Conservation (phyloP, 139 green algal species). For the Chlorella sp. region DNA sequence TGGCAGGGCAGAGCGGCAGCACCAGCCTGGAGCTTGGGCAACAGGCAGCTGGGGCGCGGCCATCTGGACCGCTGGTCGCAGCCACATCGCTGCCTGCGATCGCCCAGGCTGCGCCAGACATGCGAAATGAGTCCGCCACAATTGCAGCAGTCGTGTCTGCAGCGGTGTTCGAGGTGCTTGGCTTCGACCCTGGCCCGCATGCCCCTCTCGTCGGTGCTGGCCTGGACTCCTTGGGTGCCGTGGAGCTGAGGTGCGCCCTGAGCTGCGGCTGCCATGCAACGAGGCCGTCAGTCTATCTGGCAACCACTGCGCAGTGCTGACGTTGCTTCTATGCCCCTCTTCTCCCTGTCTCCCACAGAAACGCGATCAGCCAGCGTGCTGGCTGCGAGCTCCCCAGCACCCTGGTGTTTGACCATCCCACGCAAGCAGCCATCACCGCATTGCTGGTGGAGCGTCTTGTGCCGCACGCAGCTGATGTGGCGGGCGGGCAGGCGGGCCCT, state of each 20-base stretch:
- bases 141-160: not conserved
- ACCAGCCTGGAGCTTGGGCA: not conserved
- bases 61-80: not conserved
- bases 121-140: too few relatives aligned
- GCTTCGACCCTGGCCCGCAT: not conserved
- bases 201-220: constrained; percentile 42
- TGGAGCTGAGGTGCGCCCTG: not conserved
- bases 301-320: not conserved
- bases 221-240: constrained; percentile 68
- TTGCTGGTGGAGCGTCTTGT: not conserved
- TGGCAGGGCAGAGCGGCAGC: not conserved
- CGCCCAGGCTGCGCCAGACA: not conserved
- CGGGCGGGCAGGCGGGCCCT: not conserved
- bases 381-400: constrained; percentile 42
- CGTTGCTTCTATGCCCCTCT: not conserved
- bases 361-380: constrained; percentile 28
- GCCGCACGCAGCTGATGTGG: not conserved
- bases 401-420: constrained; percentile 70
- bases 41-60: not conserved
- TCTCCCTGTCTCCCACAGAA: constrained; percentile 33
- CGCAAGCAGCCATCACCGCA: constrained; percentile 37
- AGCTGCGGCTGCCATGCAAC: not conserved
- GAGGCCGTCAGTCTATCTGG: not conserved
- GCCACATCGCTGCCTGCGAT: not conserved
- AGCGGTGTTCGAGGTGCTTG: constrained; percentile 4